Conservation (phyloP, 768 basidiomycete species). For the Pulveroboletus sp. region DNA sequence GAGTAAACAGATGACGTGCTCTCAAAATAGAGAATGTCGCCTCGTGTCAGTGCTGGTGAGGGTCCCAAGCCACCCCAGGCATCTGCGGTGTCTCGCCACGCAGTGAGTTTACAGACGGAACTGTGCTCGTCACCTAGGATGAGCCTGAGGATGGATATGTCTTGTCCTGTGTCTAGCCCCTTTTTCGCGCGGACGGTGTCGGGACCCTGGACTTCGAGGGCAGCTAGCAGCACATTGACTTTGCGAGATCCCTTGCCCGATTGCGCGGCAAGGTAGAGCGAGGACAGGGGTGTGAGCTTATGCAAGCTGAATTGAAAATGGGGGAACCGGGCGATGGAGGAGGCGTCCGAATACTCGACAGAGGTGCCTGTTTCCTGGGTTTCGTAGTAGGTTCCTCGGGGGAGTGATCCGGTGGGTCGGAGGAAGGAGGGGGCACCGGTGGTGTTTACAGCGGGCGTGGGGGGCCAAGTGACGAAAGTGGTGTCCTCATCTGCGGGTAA, state of each 20-base stretch:
- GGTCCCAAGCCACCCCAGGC: conserved; percentile 56
- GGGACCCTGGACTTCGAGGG: conserved; percentile 76
- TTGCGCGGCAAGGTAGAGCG: conserved; percentile 28
- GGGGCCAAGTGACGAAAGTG: conserved; percentile 53
- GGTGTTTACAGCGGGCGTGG: conserved; percentile 35
- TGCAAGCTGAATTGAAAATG: conserved; percentile 72
- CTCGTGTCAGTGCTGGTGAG: conserved; percentile 52
- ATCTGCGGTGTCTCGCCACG: conserved; percentile 77
- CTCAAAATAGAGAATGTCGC: conserved; percentile 69
- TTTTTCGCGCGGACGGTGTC: conserved; percentile 65
- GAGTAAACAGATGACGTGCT: conserved; percentile 44
- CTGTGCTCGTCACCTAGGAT: conserved; percentile 75
- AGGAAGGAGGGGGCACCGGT: conserved; percentile 25
- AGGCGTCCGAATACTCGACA: conserved; percentile 58
- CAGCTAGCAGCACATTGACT: conserved; percentile 59
- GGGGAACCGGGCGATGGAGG: conserved; percentile 73
- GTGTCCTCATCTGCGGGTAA: conserved; percentile 45
- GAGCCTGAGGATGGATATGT: conserved; percentile 65
- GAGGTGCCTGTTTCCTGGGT: conserved; percentile 48
- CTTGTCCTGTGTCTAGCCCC: conserved; percentile 66
- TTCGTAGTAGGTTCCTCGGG: conserved; percentile 31
- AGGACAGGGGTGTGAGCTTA: conserved; percentile 49
- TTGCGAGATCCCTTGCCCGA: conserved; percentile 43
- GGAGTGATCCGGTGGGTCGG: conserved; percentile 27
- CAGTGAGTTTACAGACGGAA: conserved; percentile 66